Conservation (phyloP, 2,329 filamentous ascomycete genomes). For the Tympanopsis confertula region DNA sequence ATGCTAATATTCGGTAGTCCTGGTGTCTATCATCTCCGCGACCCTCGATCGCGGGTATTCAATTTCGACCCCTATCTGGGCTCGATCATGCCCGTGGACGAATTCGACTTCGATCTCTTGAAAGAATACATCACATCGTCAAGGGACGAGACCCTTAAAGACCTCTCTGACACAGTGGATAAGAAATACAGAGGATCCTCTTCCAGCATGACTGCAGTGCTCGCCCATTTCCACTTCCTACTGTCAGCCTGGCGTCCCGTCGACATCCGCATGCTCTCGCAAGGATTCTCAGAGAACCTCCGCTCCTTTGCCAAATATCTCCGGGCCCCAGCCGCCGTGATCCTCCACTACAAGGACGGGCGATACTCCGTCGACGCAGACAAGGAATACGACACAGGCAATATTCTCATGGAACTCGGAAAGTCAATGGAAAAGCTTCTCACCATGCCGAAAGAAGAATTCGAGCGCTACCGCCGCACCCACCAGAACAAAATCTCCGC, state of each 20-base stretch:
- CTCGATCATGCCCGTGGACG: constrained; percentile 79
- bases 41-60: constrained; percentile 75
- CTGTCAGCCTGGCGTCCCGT: constrained; percentile 73
- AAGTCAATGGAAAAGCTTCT: constrained; percentile 95
- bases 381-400: constrained; percentile 78
- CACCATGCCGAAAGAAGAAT: constrained; percentile 71
- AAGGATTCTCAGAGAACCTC: constrained; percentile 49
- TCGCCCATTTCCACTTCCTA: constrained; percentile 87
- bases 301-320: constrained; percentile 60
- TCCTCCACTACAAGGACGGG: constrained; percentile 72
- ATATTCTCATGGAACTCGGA: constrained; percentile 80
- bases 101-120: constrained; percentile 84
- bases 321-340: constrained; percentile 66
- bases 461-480: constrained; percentile 68
- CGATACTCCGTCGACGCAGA: constrained; percentile 92
- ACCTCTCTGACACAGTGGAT: constrained; percentile 50
- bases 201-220: constrained; percentile 82
- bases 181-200: constrained; percentile 90
- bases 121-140: constrained; percentile 87
- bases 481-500: constrained; percentile 59
- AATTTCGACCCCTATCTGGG: constrained; percentile 95
- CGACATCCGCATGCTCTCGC: constrained; percentile 55
- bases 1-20: constrained; percentile 21
- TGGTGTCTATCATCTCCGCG: constrained; percentile 83
- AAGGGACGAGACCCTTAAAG: constrained; percentile 61